These are phyloP conservation scores for Nosema muscidifuracis DNA, from an alignment of 371 early-diverging fungal species.

Conservation along the genomic window DNA sequence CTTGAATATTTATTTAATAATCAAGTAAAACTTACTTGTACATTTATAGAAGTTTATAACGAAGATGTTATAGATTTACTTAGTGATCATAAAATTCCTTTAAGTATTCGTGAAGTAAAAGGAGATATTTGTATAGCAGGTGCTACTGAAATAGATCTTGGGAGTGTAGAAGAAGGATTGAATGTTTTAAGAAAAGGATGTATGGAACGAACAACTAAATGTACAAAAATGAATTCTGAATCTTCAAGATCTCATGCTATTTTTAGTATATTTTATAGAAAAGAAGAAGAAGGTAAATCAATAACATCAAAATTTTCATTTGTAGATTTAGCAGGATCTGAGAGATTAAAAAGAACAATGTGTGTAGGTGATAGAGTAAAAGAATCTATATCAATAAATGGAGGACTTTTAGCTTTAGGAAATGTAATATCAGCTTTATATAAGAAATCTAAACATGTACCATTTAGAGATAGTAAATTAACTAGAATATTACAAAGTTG, in stretches of 20 bases:
- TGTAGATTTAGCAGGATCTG: conserved; percentile 98
- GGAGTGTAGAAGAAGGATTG: conserved; percentile 74
- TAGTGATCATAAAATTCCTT: conserved; percentile 67
- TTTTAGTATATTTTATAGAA: conserved; percentile 74
- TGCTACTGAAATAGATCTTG: conserved; percentile 72
- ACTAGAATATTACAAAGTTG: conserved; percentile 88
- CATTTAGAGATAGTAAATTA: conserved; percentile 91
- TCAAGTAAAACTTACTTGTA: conserved; percentile 56
- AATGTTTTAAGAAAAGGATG: conserved; percentile 74
- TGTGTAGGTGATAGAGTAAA: conserved; percentile 83
- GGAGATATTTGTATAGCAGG: conserved; percentile 81
- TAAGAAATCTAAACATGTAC: conserved; percentile 71
- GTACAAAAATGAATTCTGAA: conserved; percentile 87
- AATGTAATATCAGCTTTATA: conserved; percentile 94
- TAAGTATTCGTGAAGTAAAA: conserved; percentile 78
- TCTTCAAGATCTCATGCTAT: conserved; percentile 93
- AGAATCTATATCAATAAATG: conserved; percentile 94
- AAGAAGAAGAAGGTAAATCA: conserved; percentile 47
- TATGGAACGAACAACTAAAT: conserved; percentile 74
- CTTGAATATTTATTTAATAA: conserved; percentile 47
- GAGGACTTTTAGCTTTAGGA: conserved; percentile 86
- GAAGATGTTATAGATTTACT: conserved; percentile 77
- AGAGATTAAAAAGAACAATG: conserved; percentile 83
- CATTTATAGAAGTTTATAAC: conserved; percentile 81
- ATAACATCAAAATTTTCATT: conserved; percentile 64